Evolutionary conservation across 163 green algal species (phyloP).

Genomic region (Trebouxia gelatinosa): DNA sequence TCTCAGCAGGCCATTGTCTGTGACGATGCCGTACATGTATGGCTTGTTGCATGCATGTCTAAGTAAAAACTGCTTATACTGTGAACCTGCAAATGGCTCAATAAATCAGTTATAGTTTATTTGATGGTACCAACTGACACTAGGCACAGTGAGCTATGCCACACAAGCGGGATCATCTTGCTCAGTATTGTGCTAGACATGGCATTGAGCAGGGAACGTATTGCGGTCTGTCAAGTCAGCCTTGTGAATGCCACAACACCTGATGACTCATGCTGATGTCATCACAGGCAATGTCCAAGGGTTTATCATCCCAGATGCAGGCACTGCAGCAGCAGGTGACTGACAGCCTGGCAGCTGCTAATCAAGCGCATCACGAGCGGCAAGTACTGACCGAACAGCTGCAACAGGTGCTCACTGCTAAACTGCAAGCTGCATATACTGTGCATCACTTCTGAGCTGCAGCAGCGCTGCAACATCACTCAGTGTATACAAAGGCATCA

Average conservation of each 20-base stretch:
- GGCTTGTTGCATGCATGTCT: slow-evolving; percentile 99
- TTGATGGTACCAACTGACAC: slow-evolving; percentile 82
- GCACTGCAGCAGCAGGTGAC: slow-evolving; percentile 16
- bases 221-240: too few relatives aligned
- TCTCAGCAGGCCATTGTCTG: background rate
- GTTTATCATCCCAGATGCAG: background rate
- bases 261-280: background rate
- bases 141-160: background rate
- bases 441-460: too few relatives aligned
- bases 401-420: background rate
- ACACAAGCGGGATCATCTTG: too few relatives aligned
- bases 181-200: too few relatives aligned
- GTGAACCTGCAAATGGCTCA: slow-evolving; percentile 98
- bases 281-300: background rate
- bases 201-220: too few relatives aligned
- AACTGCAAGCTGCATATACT: too few relatives aligned
- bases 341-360: slow-evolving; percentile 2
- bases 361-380: background rate
- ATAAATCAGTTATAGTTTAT: slow-evolving; percentile 99
- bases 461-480: too few relatives aligned
- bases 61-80: slow-evolving; percentile 98
- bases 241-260: background rate
- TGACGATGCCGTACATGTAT: too few relatives aligned
- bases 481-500: too few relatives aligned
- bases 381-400: background rate